A percentile compares a stretch with the other conserved stretches of the same genome.
Conservation (phyloP, 2,329 filamentous ascomycete species). For the Venturia effusa region DNA sequence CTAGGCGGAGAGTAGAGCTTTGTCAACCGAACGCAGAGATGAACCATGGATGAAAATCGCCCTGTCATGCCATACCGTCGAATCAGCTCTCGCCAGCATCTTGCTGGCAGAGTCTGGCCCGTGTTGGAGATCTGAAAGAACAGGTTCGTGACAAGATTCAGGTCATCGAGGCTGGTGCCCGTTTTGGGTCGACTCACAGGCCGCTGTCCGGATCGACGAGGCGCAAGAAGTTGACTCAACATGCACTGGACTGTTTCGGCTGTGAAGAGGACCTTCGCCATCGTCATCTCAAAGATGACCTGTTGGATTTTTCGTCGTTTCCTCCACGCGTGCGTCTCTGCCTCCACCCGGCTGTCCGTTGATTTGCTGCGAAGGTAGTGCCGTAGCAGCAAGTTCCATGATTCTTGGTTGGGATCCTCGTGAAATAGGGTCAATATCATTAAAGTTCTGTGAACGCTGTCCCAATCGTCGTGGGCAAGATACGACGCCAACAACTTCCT, state of each 20-base stretch:
- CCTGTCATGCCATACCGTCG: constrained; percentile 48
- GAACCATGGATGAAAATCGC: constrained; percentile 40
- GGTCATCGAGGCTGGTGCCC: constrained; percentile 22
- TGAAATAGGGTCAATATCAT: constrained; percentile 39
- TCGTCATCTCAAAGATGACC: constrained; percentile 40
- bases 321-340: constrained; percentile 10
- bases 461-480: constrained; percentile 39
- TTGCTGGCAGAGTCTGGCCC: constrained; percentile 31
- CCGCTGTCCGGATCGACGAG: constrained; percentile 22
- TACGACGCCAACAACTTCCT: constrained; percentile 43
- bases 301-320: constrained; percentile 20
- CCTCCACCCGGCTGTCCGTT: neutral
- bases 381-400: constrained; percentile 39
- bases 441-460: constrained; percentile 44
- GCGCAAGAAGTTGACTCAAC: constrained; percentile 28
- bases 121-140: constrained; percentile 37
- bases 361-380: constrained; percentile 21
- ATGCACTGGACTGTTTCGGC: constrained; percentile 34
- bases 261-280: constrained; percentile 31
- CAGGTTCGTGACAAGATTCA: constrained; percentile 36
- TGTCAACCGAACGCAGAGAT: constrained; percentile 42
- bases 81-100: constrained; percentile 47
- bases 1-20: constrained; percentile 10
- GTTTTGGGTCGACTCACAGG: constrained; percentile 14
- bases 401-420: constrained; percentile 24